Evolutionary conservation across 768 basidiomycete species (phyloP), one percentile per base, ranked within the genome.

Genomic region (Trametes coccinea): DNA sequence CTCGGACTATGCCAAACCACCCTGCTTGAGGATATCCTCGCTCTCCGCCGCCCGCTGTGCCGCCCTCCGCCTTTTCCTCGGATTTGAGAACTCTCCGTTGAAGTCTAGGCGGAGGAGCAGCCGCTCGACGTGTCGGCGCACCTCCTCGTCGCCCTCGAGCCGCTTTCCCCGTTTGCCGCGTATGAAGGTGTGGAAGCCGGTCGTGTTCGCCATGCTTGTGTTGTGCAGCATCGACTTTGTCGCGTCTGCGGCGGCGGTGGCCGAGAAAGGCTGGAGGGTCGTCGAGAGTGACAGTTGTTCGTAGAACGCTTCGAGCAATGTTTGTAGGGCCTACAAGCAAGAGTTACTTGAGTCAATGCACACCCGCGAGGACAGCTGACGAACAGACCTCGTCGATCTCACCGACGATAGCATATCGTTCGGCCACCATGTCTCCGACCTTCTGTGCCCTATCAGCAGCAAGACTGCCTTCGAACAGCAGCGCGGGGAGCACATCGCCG

Each of bases 91-190:
- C 48, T 80, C 83, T 11, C 88, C 90, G 67, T 93, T 94, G 71
- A 94, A 91, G 74, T 96, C 94, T 11, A 96, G 75, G 41, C 92
- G 83, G 34, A 96, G 78, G 44, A 95, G 72, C 57, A 96, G 71
- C 27, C 92, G 83, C 71, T 96, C 94, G 10, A 95, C 83, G 70
- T 92, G 92, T 64, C 92, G 80, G 44, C 89, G 80, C 56, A 89
- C 88, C 56, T 89, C 83, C 47, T 83, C 87, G 40, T 85, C 85
- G 56, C 80, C 82, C 60, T 87, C 88, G 51, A 78, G 67, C 10
- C 80, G 79, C 66, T 80, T 84, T 11, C 74, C 77, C 5, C 78
- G 80, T 71, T 77, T 81, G 9, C 80, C 80, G 33, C 83, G 74
- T 59, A 81, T 81, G 61, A 81, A 81, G 8, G 83, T 86, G 77